A percentile compares a stretch with the other conserved stretches of the same genome.
phyloP scores from a whole-genome alignment of 2,329 filamentous ascomycete species.

The Chaetomium strumarium region DNA sequence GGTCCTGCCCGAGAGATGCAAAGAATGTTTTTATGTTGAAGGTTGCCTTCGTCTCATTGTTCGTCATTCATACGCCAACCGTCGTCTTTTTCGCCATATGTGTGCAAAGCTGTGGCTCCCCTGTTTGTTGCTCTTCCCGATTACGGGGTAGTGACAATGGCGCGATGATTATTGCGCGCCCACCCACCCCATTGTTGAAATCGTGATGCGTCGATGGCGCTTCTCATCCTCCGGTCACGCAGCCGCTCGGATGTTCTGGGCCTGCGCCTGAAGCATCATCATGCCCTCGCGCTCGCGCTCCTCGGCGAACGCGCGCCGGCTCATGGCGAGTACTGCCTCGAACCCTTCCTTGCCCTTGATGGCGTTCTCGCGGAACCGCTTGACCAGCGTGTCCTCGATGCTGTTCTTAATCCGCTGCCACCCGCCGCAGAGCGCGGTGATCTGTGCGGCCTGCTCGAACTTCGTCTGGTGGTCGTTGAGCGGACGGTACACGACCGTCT shows the following conservation, averaged over 20 bases:
- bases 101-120: background rate
- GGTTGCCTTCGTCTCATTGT: background rate
- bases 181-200: background rate
- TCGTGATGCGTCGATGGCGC: background rate
- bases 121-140: background rate
- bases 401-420: slow-evolving; percentile 97
- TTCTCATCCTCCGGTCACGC: background rate
- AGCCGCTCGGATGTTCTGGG: slow-evolving; percentile 27
- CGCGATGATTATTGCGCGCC: background rate
- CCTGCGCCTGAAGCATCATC: slow-evolving; percentile 28
- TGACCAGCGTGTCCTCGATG: slow-evolving; percentile 88
- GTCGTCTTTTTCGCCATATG: background rate
- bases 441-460: slow-evolving; percentile 84
- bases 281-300: slow-evolving; percentile 61
- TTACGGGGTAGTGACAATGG: background rate
- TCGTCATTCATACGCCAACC: background rate
- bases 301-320: slow-evolving; percentile 82
- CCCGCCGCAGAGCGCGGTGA: slow-evolving; percentile 89
- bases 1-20: slow-evolving; percentile 5
- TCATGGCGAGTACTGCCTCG: slow-evolving; percentile 90
- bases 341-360: slow-evolving; percentile 88
- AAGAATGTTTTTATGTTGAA: background rate
- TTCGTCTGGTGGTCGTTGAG: slow-evolving; percentile 56
- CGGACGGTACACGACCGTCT: slow-evolving; percentile 84
- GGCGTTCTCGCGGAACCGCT: slow-evolving; percentile 87